Conservation (phyloP, 176 grass and related monocot species). For the Ampelocalamus luodianensis region DNA sequence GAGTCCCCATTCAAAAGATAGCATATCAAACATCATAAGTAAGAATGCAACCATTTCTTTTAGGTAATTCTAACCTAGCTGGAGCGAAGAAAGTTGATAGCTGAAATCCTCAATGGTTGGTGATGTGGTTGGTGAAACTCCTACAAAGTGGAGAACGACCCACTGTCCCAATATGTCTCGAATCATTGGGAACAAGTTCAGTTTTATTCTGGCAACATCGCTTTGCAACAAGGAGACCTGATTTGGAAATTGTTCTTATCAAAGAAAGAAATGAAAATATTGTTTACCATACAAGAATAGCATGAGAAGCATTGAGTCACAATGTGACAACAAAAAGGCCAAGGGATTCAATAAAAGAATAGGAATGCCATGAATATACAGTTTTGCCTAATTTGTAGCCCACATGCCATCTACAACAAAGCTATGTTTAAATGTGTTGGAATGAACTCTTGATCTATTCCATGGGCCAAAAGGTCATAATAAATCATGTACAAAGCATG, state of each 20-base stretch:
- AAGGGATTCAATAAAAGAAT: slow-evolving; percentile 34
- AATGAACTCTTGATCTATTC: too few relatives aligned
- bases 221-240: slow-evolving; percentile 78
- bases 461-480: too few relatives aligned
- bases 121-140: slow-evolving; percentile 68
- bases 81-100: slow-evolving; percentile 86
- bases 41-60: slow-evolving; percentile 22
- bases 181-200: slow-evolving; percentile 70
- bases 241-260: slow-evolving; percentile 46
- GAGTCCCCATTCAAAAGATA: slow-evolving; percentile 17
- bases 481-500: too few relatives aligned
- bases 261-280: slow-evolving; percentile 9
- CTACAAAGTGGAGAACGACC: slow-evolving; percentile 85
- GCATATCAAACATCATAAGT: slow-evolving; percentile 4
- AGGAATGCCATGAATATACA: background rate
- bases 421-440: background rate
- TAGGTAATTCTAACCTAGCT: slow-evolving; percentile 67
- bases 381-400: slow-evolving; percentile 15
- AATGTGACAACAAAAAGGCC: slow-evolving; percentile 24
- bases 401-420: background rate
- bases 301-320: slow-evolving; percentile 24
- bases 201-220: slow-evolving; percentile 78
- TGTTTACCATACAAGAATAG: slow-evolving; percentile 27
- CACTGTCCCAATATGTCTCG: slow-evolving; percentile 79
- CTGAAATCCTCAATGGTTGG: slow-evolving; percentile 82